phyloP scores from a whole-genome alignment of 2,329 filamentous ascomycete species.

The Cladobotryum protrusum region DNA sequence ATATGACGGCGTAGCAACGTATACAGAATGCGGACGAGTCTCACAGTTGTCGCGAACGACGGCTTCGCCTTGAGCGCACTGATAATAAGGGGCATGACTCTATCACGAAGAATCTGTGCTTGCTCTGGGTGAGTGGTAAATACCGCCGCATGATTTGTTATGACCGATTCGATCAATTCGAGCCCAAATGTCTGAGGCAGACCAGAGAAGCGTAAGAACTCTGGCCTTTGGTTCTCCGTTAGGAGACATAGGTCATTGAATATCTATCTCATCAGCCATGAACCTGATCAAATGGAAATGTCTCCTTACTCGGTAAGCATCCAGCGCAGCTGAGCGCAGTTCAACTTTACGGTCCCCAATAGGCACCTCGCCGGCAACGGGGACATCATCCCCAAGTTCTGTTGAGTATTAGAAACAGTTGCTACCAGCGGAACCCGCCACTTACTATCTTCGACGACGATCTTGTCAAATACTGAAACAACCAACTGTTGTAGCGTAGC shows the following conservation, averaged over 20 bases:
- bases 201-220: constrained; percentile 72
- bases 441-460: constrained; percentile 72
- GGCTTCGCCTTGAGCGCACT: constrained; percentile 70
- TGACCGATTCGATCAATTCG: constrained; percentile 84
- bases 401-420: constrained; percentile 13
- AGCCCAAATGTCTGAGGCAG: constrained; percentile 79
- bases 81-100: constrained; percentile 78
- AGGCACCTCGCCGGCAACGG: constrained; percentile 60
- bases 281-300: too few relatives aligned
- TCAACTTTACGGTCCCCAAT: constrained; percentile 57
- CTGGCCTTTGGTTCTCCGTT: constrained; percentile 75
- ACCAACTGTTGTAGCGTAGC: constrained; percentile 95
- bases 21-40: constrained; percentile 76
- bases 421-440: constrained; percentile 13
- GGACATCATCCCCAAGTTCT: constrained; percentile 45
- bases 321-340: constrained; percentile 70
- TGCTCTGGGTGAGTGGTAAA: constrained; percentile 77
- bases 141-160: constrained; percentile 77
- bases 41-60: constrained; percentile 74
- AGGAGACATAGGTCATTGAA: constrained; percentile 87
- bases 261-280: constrained; percentile 43
- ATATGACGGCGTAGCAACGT: constrained; percentile 75
- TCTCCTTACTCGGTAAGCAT: constrained; percentile 64
- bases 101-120: constrained; percentile 65
- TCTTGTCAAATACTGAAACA: constrained; percentile 88